phyloP scores from a whole-genome alignment of 768 basidiomycete genomes.

The Clitopilus passeckerianus region DNA sequence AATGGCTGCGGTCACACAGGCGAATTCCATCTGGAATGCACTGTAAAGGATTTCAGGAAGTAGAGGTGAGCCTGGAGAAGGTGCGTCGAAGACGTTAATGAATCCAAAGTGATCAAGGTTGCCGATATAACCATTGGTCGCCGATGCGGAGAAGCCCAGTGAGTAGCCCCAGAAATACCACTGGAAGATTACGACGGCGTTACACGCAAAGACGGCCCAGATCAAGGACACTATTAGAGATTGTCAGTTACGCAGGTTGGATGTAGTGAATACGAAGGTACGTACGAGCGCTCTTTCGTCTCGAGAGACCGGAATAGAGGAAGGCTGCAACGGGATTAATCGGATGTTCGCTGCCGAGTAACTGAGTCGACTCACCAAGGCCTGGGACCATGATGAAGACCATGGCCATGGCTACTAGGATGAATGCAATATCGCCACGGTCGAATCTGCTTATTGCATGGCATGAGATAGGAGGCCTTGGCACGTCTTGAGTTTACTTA shows the following conservation, averaged over 20 bases:
- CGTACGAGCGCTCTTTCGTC: slow-evolving; percentile 59
- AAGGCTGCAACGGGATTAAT: slow-evolving; percentile 42
- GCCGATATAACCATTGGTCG: slow-evolving; percentile 73
- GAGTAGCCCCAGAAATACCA: slow-evolving; percentile 75
- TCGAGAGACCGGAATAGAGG: slow-evolving; percentile 67
- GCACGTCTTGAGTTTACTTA: slow-evolving; percentile 5
- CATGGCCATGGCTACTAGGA: slow-evolving; percentile 62
- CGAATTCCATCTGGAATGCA: slow-evolving; percentile 87
- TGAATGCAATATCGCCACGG: slow-evolving; percentile 67
- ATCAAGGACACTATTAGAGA: slow-evolving; percentile 53
- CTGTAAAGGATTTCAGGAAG: slow-evolving; percentile 81
- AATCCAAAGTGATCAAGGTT: slow-evolving; percentile 79
- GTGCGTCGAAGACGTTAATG: slow-evolving; percentile 60
- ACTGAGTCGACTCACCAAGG: slow-evolving; percentile 37
- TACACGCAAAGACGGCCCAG: slow-evolving; percentile 69
- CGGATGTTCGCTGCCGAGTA: neutral
- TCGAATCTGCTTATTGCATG: slow-evolving; percentile 43
- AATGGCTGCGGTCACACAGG: slow-evolving; percentile 74
- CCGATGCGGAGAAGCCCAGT: slow-evolving; percentile 75
- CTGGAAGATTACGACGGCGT: slow-evolving; percentile 73
- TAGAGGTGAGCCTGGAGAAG: slow-evolving; percentile 75
- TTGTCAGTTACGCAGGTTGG: neutral
- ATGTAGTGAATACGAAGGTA: neutral
- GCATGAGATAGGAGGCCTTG: neutral
- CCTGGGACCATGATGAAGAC: slow-evolving; percentile 79